A percentile compares a stretch with the other conserved stretches of the same genome.
Conservation (phyloP, 148 eudicot genomes). For the Nyssa sinensis region DNA sequence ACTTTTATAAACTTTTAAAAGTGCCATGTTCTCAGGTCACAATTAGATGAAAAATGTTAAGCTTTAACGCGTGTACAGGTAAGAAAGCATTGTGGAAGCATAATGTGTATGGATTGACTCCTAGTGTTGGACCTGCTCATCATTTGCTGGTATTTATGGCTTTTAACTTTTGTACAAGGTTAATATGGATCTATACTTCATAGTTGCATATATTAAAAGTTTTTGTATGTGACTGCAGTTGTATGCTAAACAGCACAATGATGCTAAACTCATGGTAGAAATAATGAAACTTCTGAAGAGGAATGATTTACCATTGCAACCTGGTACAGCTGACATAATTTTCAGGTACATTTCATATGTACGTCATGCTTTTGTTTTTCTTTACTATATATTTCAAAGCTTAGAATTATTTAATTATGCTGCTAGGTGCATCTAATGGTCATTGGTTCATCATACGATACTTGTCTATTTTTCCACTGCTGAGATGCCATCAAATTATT, state of each 20-base stretch:
- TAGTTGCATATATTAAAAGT: not conserved
- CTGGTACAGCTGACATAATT: constrained; percentile 86
- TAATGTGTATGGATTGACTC: constrained; percentile 78
- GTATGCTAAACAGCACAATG: constrained; percentile 71
- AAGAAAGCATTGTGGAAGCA: constrained; percentile 73
- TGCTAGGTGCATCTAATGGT: not conserved
- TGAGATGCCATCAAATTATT: too few relatives aligned
- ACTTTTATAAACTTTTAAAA: not conserved
- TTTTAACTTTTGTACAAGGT: not conserved
- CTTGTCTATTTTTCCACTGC: too few relatives aligned
- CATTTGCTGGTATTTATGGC: constrained; percentile 59
- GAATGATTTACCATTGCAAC: constrained; percentile 76
- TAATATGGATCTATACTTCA: constrained; percentile 7
- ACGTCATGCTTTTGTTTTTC: not conserved
- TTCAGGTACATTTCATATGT: constrained; percentile 50
- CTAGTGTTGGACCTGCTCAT: constrained; percentile 76
- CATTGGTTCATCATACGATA: not conserved
- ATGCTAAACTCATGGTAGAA: constrained; percentile 61
- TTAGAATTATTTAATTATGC: not conserved
- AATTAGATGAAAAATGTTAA: constrained; percentile 1
- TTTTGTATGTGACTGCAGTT: constrained; percentile 49
- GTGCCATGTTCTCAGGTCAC: not conserved
- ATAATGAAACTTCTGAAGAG: constrained; percentile 68
- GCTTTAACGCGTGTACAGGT: constrained; percentile 42
- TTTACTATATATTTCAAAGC: not conserved